Evolutionary conservation across 2,329 filamentous ascomycete species (phyloP).

Genomic region (Nothophoma quercina): DNA sequence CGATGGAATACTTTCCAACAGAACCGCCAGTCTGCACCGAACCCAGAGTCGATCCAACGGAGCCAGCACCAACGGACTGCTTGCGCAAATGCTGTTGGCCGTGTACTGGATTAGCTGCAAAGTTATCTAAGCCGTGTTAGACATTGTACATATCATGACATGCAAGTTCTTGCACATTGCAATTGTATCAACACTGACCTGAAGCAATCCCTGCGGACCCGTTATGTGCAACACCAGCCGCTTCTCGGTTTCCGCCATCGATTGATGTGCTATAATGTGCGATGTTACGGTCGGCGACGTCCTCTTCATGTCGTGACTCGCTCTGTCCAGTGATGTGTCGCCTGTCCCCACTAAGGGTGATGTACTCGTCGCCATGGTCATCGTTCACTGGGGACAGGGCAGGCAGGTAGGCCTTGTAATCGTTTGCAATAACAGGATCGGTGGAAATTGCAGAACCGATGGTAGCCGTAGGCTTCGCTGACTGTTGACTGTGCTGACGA

Average conservation of each 20-base stretch:
- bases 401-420: conserved; percentile 32
- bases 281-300: conserved; percentile 42
- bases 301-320: conserved; percentile 62
- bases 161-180: background rate
- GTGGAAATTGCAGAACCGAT: background rate
- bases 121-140: too few species aligned
- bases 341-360: conserved; percentile 31
- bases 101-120: background rate
- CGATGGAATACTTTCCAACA: conserved; percentile 11
- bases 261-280: conserved; percentile 21
- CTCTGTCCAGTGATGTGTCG: conserved; percentile 21
- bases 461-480: background rate
- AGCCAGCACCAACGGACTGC: background rate
- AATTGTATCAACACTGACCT: background rate
- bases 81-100: background rate
- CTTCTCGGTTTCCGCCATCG: conserved; percentile 6
- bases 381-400: conserved; percentile 21
- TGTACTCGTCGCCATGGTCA: conserved; percentile 21
- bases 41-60: conserved; percentile 8
- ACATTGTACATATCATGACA: too few species aligned
- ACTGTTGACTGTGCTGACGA: background rate
- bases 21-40: conserved; percentile 8
- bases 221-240: conserved; percentile 1
- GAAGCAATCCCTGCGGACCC: background rate
- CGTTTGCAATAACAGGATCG: conserved; percentile 26